Percentiles rank a stretch among this genome's conserved stretches.
phyloP scores from a whole-genome alignment of 768 basidiomycete genomes.

The Pleurotus salmoneostramineus region DNA sequence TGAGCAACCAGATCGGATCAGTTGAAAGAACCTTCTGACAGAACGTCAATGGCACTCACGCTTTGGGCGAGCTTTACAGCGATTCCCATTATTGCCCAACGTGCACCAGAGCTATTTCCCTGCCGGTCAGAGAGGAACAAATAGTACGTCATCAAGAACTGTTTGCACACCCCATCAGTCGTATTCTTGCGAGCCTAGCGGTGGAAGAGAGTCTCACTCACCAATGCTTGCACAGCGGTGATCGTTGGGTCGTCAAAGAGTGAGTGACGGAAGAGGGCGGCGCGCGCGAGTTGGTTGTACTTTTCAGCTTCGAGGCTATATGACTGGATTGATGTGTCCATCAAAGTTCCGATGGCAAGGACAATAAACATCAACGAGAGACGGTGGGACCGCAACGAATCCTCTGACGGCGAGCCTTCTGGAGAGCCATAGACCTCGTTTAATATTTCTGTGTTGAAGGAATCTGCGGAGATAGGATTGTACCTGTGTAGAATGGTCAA shows the following conservation, averaged over 20 bases:
- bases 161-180: neutral
- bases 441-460: conserved; percentile 60
- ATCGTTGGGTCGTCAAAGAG: conserved; percentile 69
- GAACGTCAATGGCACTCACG: conserved; percentile 33
- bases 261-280: conserved; percentile 58
- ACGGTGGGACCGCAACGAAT: conserved; percentile 52
- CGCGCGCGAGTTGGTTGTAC: conserved; percentile 63
- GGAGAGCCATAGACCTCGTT: conserved; percentile 50
- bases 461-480: conserved; percentile 57
- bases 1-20: conserved; percentile 5
- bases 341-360: conserved; percentile 60
- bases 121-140: conserved; percentile 67
- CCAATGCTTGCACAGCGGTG: conserved; percentile 63
- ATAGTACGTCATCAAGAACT: conserved; percentile 72
- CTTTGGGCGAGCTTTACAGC: conserved; percentile 69
- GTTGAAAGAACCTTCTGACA: neutral
- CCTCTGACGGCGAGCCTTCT: conserved; percentile 39
- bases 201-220: conserved; percentile 25
- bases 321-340: conserved; percentile 47
- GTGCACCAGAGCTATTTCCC: conserved; percentile 58
- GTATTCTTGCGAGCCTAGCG: conserved; percentile 2
- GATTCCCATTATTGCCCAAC: conserved; percentile 68
- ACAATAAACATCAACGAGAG: conserved; percentile 65
- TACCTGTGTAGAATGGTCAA: conserved; percentile 40
- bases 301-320: conserved; percentile 69